phyloP scores from a whole-genome alignment of 306 rosid species.

The Malus asiatica region DNA sequence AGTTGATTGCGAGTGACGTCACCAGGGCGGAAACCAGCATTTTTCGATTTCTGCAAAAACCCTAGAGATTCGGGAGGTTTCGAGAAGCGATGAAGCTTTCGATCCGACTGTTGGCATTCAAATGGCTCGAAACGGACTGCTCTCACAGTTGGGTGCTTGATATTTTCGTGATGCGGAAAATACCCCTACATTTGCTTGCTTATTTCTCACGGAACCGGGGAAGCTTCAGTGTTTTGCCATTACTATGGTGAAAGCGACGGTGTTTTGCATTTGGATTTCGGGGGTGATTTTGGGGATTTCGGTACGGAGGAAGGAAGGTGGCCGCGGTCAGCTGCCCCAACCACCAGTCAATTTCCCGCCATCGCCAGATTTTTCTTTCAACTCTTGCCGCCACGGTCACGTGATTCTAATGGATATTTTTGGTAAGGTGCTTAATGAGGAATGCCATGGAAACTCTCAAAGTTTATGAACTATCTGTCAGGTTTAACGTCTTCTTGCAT shows the following conservation, averaged over 20 bases:
- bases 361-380: background rate
- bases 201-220: background rate
- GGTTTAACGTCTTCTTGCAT: fast-evolving
- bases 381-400: background rate
- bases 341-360: background rate
- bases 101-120: background rate
- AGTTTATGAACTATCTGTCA: too few relatives aligned
- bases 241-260: background rate
- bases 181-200: background rate
- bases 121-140: background rate
- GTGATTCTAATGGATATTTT: background rate
- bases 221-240: background rate
- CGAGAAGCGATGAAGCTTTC: background rate
- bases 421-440: too few relatives aligned
- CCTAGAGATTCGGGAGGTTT: background rate
- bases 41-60: background rate
- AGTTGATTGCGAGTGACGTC: constrained; percentile 80
- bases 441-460: too few relatives aligned
- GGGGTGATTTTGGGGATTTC: background rate
- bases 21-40: constrained; percentile 86
- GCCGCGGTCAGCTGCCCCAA: background rate
- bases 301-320: background rate
- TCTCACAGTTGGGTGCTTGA: background rate
- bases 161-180: background rate
- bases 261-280: background rate